phyloP scores from a whole-genome alignment of 2,329 filamentous ascomycete species.

The Shiraia sp. region DNA sequence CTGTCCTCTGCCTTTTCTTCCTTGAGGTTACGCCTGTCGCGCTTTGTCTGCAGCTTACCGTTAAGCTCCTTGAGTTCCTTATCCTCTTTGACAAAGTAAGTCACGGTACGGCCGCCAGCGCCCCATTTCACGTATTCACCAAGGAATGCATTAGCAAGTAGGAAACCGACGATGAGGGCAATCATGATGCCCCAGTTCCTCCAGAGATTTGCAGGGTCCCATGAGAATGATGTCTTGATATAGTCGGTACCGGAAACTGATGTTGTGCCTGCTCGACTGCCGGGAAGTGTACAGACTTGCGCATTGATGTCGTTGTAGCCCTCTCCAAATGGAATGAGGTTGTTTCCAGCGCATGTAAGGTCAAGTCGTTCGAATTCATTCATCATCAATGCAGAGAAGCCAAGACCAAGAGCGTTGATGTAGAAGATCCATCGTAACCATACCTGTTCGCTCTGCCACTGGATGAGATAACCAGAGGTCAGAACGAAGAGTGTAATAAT shows the following conservation, averaged over 20 bases:
- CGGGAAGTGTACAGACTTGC: conserved; percentile 80
- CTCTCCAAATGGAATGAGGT: conserved; percentile 71
- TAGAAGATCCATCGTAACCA: conserved; percentile 88
- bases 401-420: conserved; percentile 75
- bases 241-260: conserved; percentile 70
- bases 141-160: conserved; percentile 71
- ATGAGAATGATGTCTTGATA: conserved; percentile 69
- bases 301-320: conserved; percentile 72
- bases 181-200: conserved; percentile 68
- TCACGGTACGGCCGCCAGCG: conserved; percentile 78
- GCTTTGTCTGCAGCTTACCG: conserved; percentile 62
- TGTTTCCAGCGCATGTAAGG: conserved; percentile 69
- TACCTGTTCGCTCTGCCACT: conserved; percentile 72
- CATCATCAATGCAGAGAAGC: conserved; percentile 79
- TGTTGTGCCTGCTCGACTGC: conserved; percentile 67
- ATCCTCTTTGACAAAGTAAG: conserved; percentile 73
- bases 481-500: conserved; percentile 81
- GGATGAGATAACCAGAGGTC: conserved; percentile 82
- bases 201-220: conserved; percentile 71
- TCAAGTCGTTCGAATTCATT: conserved; percentile 78
- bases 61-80: conserved; percentile 70
- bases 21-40: conserved; percentile 55
- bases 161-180: conserved; percentile 74
- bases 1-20: conserved; percentile 47
- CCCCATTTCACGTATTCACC: conserved; percentile 80